A percentile compares a stretch with the other conserved stretches of the same genome.
Conservation (phyloP, 345 rosid species). For the Conringia planisiliqua region DNA sequence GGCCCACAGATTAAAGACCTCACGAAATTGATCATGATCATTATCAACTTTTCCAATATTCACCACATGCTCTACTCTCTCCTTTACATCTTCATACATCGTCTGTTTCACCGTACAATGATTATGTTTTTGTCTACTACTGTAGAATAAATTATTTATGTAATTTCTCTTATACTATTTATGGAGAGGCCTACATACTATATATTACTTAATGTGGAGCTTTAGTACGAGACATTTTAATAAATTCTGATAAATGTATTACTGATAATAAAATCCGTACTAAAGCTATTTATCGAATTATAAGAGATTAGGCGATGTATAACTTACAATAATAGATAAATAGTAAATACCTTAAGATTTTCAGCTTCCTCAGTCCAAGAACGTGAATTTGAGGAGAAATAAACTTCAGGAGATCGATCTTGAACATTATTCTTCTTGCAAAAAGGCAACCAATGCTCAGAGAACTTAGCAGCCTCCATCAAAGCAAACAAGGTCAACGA, state of each 20-base stretch:
- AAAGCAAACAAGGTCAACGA: conserved; percentile 69
- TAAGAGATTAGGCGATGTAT: neutral
- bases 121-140: neutral
- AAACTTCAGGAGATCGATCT: conserved; percentile 56
- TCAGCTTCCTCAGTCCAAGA: conserved; percentile 27
- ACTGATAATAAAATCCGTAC: no score
- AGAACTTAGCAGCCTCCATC: conserved; percentile 70
- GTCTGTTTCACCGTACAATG: conserved; percentile 29
- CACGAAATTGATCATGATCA: conserved; percentile 13
- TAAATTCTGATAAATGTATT: neutral
- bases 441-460: conserved; percentile 68
- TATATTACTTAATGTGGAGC: neutral
- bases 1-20: conserved; percentile 43
- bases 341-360: conserved; percentile 49
- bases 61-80: conserved; percentile 43
- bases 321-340: neutral
- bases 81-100: conserved; percentile 58
- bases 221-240: neutral
- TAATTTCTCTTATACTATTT: neutral
- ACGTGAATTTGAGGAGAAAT: conserved; percentile 39
- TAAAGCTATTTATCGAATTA: neutral
- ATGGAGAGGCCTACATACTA: neutral
- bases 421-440: conserved; percentile 44
- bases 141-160: neutral
- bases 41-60: conserved; percentile 40